These are phyloP conservation scores for Paramarasmius palmivorus DNA, from an alignment of 1,284 basidiomycete species.

Conservation along the genomic window DNA sequence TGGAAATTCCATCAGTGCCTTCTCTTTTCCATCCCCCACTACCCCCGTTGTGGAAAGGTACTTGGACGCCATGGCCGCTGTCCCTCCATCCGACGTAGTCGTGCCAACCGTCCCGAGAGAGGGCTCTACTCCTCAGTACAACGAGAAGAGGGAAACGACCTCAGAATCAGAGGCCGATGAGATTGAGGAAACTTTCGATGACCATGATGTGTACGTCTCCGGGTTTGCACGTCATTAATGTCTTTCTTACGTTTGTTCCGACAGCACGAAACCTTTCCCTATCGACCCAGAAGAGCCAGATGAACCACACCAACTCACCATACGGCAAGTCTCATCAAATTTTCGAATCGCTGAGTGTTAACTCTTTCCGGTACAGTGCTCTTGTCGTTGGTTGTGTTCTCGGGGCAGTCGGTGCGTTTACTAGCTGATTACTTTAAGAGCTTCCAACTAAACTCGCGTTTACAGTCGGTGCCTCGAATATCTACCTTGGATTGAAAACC, in stretches of 20 bases:
- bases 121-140: neutral
- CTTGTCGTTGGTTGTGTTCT: conserved; percentile 60
- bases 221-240: neutral
- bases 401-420: conserved; percentile 48
- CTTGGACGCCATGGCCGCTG: no score
- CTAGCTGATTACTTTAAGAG: conserved; percentile 14
- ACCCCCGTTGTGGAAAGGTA: no score
- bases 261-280: conserved; percentile 51
- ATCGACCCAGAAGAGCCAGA: conserved; percentile 46
- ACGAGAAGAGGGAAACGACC: conserved; percentile 2
- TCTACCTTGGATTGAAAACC: conserved; percentile 72
- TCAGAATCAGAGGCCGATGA: conserved; percentile 3
- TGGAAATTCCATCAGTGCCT: no score
- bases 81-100: no score
- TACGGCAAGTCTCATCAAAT: conserved; percentile 32
- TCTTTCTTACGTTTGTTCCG: neutral
- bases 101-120: no score
- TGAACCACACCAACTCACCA: conserved; percentile 57
- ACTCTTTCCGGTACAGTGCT: conserved; percentile 35
- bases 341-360: neutral
- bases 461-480: conserved; percentile 60
- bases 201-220: conserved; percentile 39
- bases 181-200: conserved; percentile 25
- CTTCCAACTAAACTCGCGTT: neutral
- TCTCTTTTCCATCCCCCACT: no score